These are phyloP conservation scores for Seminavis robusta DNA, from an alignment of 108 stramenopile genomes.

Conservation along the genomic window DNA sequence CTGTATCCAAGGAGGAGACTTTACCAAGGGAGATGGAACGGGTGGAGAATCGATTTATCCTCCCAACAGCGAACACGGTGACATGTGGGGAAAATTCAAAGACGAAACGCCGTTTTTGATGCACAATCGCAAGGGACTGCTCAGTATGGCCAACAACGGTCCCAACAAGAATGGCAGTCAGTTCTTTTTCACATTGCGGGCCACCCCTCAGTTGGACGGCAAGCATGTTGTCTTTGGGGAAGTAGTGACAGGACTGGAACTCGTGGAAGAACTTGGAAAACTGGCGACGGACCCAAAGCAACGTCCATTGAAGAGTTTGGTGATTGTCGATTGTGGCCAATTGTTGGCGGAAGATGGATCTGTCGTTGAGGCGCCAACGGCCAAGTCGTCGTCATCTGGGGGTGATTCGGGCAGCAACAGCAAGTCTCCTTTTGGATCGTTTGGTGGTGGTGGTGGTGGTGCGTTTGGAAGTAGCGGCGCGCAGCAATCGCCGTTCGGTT, in stretches of 20 bases:
- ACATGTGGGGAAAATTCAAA: conserved; percentile 68
- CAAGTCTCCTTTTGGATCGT: too few species aligned
- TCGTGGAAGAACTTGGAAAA: conserved; percentile 27
- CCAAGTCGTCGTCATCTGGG: too few species aligned
- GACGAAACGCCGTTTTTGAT: conserved; percentile 61
- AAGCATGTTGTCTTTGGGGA: conserved; percentile 90
- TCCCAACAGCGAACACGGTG: conserved; percentile 16
- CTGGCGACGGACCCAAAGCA: conserved; percentile 22
- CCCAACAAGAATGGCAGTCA: conserved; percentile 73
- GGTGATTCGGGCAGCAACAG: too few species aligned
- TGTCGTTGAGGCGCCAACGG: too few species aligned
- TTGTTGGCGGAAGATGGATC: too few species aligned
- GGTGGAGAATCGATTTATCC: conserved; percentile 80
- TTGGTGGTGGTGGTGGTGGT: too few species aligned
- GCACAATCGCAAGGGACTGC: conserved; percentile 58
- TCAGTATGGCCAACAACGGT: conserved; percentile 83
- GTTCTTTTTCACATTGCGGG: conserved; percentile 70
- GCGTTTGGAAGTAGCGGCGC: too few species aligned
- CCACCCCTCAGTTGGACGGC: conserved; percentile 63
- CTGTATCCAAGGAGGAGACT: conserved; percentile 80
- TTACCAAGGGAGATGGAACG: conserved; percentile 74
- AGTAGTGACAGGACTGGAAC: conserved; percentile 55
- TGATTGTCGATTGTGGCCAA: conserved; percentile 25
- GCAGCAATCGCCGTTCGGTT: too few species aligned
- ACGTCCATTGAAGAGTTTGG: conserved; percentile 9